phyloP scores from a whole-genome alignment of 306 rosid genomes.

The Prinsepia uniflora region DNA sequence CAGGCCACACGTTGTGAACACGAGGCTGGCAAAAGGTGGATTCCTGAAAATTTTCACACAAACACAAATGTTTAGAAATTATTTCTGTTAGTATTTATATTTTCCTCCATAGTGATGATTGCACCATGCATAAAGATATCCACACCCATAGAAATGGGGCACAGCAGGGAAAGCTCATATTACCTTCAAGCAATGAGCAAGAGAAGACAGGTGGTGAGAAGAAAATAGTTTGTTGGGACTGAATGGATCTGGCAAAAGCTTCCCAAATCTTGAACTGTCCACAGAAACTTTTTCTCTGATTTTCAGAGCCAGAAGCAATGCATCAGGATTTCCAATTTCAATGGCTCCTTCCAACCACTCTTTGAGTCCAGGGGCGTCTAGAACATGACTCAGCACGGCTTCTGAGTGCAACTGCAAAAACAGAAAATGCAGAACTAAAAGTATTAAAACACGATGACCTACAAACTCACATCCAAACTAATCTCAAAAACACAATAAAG shows the following conservation, averaged over 20 bases:
- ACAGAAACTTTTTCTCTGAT: constrained; percentile 42
- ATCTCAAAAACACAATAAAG: background rate
- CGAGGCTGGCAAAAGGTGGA: constrained; percentile 95
- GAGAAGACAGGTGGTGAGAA: constrained; percentile 54
- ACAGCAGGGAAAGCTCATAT: background rate
- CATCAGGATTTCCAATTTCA: constrained; percentile 90
- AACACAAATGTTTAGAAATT: constrained; percentile 9
- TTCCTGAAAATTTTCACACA: constrained; percentile 58
- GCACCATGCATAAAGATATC: constrained; percentile 11
- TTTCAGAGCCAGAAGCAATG: constrained; percentile 75
- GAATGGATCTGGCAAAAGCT: constrained; percentile 69
- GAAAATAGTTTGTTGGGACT: constrained; percentile 60
- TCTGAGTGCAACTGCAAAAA: constrained; percentile 62
- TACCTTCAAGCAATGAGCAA: constrained; percentile 84
- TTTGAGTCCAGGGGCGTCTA: constrained; percentile 69
- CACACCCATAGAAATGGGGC: background rate
- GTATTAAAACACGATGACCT: background rate
- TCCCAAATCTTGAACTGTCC: constrained; percentile 49
- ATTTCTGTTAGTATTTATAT: constrained; percentile 4
- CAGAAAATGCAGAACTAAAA: constrained; percentile 2
- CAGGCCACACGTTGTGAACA: constrained; percentile 86
- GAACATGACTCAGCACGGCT: constrained; percentile 48
- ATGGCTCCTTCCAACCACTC: constrained; percentile 82
- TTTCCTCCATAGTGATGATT: constrained; percentile 8
- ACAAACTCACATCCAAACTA: background rate